Evolutionary conservation across 139 green algal species (phyloP).

Genomic region (Chloropicon primus): DNA sequence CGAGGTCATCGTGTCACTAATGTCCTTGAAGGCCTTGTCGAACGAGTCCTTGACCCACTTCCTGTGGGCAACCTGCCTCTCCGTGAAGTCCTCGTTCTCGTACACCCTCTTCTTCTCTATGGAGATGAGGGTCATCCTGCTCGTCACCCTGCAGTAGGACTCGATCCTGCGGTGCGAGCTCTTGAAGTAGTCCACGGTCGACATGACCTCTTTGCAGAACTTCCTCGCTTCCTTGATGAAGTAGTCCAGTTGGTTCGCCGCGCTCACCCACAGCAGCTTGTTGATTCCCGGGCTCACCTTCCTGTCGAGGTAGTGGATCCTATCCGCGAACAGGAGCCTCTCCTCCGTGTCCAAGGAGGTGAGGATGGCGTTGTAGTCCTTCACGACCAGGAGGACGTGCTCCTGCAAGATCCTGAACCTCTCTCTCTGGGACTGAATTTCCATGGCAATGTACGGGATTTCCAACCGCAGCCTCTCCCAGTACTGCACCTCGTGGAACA

Average conservation of each 20-base stretch:
- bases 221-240: constrained; percentile 53
- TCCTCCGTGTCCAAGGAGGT: constrained; percentile 45
- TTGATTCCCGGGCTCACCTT: constrained; percentile 62
- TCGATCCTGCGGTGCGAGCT: constrained; percentile 36
- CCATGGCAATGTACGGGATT: constrained; percentile 67
- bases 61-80: constrained; percentile 46
- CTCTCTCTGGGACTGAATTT: constrained; percentile 66
- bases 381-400: constrained; percentile 27
- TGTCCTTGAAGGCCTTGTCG: constrained; percentile 24
- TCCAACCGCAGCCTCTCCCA: constrained; percentile 70
- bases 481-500: constrained; percentile 55
- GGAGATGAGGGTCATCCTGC: constrained; percentile 51
- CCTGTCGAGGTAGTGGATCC: constrained; percentile 69
- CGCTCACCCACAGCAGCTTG: constrained; percentile 58
- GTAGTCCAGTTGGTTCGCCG: constrained; percentile 56
- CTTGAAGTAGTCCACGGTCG: constrained; percentile 58
- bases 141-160: constrained; percentile 37
- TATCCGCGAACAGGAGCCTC: constrained; percentile 63
- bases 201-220: constrained; percentile 55
- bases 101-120: constrained; percentile 81
- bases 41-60: constrained; percentile 20
- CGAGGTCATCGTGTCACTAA: constrained; percentile 35
- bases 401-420: constrained; percentile 63
- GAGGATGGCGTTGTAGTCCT: constrained; percentile 46
- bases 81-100: constrained; percentile 56